These are phyloP conservation scores for Pseudozyma sp. DNA, from an alignment of 1,284 basidiomycete species.

Conservation along the genomic window DNA sequence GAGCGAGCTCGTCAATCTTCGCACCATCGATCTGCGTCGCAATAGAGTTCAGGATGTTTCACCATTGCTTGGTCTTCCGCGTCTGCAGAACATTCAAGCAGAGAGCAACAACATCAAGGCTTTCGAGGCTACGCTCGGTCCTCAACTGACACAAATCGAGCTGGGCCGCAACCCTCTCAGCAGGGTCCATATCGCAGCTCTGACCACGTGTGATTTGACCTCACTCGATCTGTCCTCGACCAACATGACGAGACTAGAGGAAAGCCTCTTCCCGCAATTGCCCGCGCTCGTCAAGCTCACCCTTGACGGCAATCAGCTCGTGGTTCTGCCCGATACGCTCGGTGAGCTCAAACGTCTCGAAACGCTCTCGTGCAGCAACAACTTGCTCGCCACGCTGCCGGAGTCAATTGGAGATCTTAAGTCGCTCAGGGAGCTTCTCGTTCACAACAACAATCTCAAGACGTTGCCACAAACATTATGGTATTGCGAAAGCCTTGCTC, in stretches of 20 bases:
- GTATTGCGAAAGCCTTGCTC: constrained; percentile 81
- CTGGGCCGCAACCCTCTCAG: constrained; percentile 66
- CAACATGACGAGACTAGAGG: constrained; percentile 87
- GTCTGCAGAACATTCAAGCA: constrained; percentile 57
- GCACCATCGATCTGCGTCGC: constrained; percentile 63
- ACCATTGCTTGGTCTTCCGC: constrained; percentile 56
- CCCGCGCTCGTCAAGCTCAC: constrained; percentile 58
- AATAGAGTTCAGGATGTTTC: constrained; percentile 63
- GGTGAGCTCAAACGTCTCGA: constrained; percentile 80
- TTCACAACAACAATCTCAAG: constrained; percentile 90
- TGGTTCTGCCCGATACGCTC: constrained; percentile 83
- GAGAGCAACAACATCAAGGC: constrained; percentile 65
- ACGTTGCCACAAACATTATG: constrained; percentile 83
- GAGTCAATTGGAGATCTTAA: constrained; percentile 81
- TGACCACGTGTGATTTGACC: constrained; percentile 77
- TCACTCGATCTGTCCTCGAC: constrained; percentile 89
- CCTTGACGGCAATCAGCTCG: constrained; percentile 77
- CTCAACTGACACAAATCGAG: constrained; percentile 52
- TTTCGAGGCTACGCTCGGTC: constrained; percentile 55
- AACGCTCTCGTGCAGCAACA: constrained; percentile 87
- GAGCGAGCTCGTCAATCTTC: constrained; percentile 52
- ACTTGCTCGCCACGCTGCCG: constrained; percentile 84
- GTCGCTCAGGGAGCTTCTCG: constrained; percentile 82
- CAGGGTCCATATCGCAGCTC: constrained; percentile 59
- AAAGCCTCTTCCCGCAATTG: constrained; percentile 69